Evolutionary conservation across 257 asterid genomes (phyloP).

Genomic region (Catharanthus roseus): DNA sequence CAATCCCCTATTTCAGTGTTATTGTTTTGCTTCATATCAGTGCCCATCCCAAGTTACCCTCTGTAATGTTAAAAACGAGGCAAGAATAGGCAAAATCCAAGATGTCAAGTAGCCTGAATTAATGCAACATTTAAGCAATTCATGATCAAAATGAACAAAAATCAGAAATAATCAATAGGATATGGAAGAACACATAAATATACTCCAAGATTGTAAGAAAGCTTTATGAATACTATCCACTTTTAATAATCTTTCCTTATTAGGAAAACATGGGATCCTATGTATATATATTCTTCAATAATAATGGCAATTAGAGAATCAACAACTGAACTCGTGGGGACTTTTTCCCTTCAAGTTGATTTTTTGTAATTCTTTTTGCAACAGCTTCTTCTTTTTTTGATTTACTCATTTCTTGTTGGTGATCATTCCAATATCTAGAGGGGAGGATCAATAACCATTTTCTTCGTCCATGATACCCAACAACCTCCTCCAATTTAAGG

Average conservation of each 20-base stretch:
- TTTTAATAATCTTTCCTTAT: neutral
- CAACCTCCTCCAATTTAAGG: slow-evolving; percentile 42
- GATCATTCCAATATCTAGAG: slow-evolving; percentile 37
- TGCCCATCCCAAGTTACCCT: no score
- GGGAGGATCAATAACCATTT: slow-evolving; percentile 41
- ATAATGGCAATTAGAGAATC: slow-evolving; percentile 26
- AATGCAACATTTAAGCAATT: neutral
- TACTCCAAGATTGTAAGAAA: neutral
- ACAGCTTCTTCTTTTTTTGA: slow-evolving; percentile 38
- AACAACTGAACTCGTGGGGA: slow-evolving; percentile 39
- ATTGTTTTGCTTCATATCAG: no score
- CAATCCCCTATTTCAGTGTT: no score
- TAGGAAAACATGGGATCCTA: neutral
- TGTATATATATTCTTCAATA: neutral
- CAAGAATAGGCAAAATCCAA: no score
- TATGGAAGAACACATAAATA: neutral
- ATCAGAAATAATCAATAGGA: neutral
- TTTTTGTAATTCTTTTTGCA: slow-evolving; percentile 35
- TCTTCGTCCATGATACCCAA: slow-evolving; percentile 50
- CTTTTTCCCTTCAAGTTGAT: slow-evolving; percentile 34
- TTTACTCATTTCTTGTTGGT: slow-evolving; percentile 23
- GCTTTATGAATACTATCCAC: neutral
- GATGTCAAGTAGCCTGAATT: neutral
- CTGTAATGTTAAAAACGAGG: no score
- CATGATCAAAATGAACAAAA: no score